A percentile compares a stretch with the other conserved stretches of the same genome.
phyloP scores from a whole-genome alignment of 208 protist genomes.

The Pavlovales sp. region DNA sequence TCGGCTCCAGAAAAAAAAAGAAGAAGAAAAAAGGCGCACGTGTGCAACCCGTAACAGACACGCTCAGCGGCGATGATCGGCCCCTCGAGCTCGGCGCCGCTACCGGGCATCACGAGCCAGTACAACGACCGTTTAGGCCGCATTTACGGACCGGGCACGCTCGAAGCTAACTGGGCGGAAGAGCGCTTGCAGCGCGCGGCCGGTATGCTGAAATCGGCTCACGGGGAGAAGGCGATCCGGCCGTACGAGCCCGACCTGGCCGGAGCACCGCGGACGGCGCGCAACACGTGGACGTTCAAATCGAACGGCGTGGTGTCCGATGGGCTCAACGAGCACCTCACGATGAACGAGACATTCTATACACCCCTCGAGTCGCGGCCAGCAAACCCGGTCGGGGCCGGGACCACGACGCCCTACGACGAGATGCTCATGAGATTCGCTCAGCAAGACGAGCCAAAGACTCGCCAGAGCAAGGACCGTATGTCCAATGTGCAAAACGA shows the following conservation, averaged over 20 bases:
- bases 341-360: background rate
- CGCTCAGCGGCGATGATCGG: no score
- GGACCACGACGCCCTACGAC: background rate
- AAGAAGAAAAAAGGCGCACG: no score
- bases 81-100: background rate
- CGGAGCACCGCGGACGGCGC: background rate
- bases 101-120: background rate
- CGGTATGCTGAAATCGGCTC: background rate
- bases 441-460: background rate
- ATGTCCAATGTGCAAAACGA: background rate
- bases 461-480: background rate
- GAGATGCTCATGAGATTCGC: background rate
- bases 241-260: background rate
- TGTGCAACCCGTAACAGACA: no score
- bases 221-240: background rate
- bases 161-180: background rate
- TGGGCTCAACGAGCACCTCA: background rate
- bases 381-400: background rate
- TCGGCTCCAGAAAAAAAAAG: no score
- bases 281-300: background rate
- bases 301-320: background rate
- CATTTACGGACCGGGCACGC: background rate
- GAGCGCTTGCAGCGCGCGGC: background rate
- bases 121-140: background rate
- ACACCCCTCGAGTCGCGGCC: background rate